Percentiles rank a stretch among this genome's conserved stretches.
Evolutionary conservation across 108 stramenopile species (phyloP).

Genomic region (Chaetoceros tenuissimus): DNA sequence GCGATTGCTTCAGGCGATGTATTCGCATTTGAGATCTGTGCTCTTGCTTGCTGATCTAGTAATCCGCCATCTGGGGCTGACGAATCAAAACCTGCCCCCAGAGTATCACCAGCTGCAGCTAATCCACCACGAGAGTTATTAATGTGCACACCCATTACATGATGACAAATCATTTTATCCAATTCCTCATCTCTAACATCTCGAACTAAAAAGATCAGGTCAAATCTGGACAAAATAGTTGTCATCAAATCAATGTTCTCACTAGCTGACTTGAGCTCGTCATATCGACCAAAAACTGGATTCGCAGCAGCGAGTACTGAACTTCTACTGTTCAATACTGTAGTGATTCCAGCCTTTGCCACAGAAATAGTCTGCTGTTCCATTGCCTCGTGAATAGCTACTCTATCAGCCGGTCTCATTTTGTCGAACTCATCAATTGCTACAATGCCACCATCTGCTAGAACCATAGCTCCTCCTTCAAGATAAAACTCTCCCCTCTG

Average conservation of each 20-base stretch:
- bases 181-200: conserved; percentile 94
- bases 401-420: conserved; percentile 82
- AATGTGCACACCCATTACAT: conserved; percentile 95
- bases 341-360: conserved; percentile 98
- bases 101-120: not conserved
- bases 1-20: conserved; percentile 67
- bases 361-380: conserved; percentile 99
- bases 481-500: conserved; percentile 94
- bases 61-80: not conserved
- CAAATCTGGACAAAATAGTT: conserved; percentile 97
- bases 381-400: conserved; percentile 99
- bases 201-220: conserved; percentile 97
- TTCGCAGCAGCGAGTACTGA: conserved; percentile 99
- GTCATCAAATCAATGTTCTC: conserved; percentile 93
- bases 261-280: conserved; percentile 92
- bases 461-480: conserved; percentile 99
- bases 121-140: conserved; percentile 3
- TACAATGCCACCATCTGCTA: conserved; percentile 98
- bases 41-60: not conserved
- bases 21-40: not conserved
- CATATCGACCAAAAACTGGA: conserved; percentile 98
- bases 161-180: conserved; percentile 88
- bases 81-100: not conserved
- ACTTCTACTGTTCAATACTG: conserved; percentile 95
- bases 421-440: conserved; percentile 99